phyloP scores from a whole-genome alignment of 2,329 filamentous ascomycete species.

The Cordyceps militaris region DNA sequence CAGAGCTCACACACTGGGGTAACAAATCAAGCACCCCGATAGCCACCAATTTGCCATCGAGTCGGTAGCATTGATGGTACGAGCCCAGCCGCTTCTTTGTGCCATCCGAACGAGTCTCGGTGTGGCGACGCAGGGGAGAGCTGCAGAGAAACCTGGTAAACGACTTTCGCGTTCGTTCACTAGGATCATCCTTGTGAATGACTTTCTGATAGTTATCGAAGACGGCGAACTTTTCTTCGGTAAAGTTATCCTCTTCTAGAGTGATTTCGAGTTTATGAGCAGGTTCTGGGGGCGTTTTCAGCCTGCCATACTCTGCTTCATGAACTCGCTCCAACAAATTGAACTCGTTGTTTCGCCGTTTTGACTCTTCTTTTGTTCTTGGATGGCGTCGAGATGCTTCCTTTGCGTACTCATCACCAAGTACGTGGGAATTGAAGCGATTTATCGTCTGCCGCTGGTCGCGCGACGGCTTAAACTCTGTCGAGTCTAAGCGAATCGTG shows the following conservation, averaged over 20 bases:
- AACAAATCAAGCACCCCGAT: constrained; percentile 71
- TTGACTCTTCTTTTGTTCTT: constrained; percentile 57
- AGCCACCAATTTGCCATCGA: constrained; percentile 69
- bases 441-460: constrained; percentile 72
- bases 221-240: constrained; percentile 66
- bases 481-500: constrained; percentile 65
- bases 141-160: constrained; percentile 69
- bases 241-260: constrained; percentile 63
- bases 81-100: constrained; percentile 56
- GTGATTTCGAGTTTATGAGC: constrained; percentile 62
- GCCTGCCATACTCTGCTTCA: constrained; percentile 51
- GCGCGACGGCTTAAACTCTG: constrained; percentile 56
- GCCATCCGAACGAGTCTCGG: constrained; percentile 38
- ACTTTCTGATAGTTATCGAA: constrained; percentile 69
- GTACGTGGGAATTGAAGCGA: constrained; percentile 64
- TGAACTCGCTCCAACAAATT: constrained; percentile 60
- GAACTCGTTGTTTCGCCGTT: constrained; percentile 60
- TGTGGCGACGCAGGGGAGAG: constrained; percentile 54
- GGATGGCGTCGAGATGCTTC: constrained; percentile 59
- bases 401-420: constrained; percentile 61
- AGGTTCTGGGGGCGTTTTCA: constrained; percentile 55
- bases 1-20: constrained; percentile 69
- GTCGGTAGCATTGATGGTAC: constrained; percentile 74
- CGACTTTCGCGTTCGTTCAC: constrained; percentile 50
- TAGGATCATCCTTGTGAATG: constrained; percentile 61